These are phyloP conservation scores for Kodamaea sagamina DNA, from an alignment of 805 yeast species.

Conservation along the genomic window DNA sequence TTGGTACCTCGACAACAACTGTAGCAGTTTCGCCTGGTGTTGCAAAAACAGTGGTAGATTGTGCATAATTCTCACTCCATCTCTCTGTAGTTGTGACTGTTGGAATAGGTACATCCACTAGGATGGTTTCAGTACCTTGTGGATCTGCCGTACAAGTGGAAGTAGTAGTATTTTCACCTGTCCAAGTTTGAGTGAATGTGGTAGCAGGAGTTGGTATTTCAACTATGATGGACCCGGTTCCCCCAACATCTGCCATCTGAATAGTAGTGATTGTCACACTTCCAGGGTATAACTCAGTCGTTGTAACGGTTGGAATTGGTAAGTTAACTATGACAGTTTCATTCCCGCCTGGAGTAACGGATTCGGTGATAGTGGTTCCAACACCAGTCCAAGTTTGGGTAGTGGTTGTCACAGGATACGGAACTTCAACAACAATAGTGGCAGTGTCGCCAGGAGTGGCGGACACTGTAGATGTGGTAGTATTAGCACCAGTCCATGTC, in stretches of 20 bases:
- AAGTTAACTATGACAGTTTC: slow-evolving; percentile 17
- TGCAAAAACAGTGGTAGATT: not conserved
- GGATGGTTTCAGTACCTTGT: slow-evolving; percentile 13
- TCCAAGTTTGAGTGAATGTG: slow-evolving; percentile 14
- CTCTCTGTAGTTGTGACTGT: slow-evolving; percentile 9
- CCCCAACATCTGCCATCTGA: slow-evolving; percentile 12
- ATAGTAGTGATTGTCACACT: not conserved
- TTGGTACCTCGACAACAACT: slow-evolving; percentile 15
- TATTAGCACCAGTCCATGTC: slow-evolving; percentile 17
- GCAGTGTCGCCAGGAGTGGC: slow-evolving; percentile 12
- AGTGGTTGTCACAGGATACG: slow-evolving; percentile 17
- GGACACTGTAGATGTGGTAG: slow-evolving; percentile 14
- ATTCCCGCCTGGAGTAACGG: slow-evolving; percentile 13
- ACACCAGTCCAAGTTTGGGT: slow-evolving; percentile 8
- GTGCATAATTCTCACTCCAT: slow-evolving; percentile 8
- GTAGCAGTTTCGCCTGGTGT: slow-evolving; percentile 13
- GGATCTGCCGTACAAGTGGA: slow-evolving; percentile 14
- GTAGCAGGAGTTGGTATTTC: slow-evolving; percentile 14
- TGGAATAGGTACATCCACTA: slow-evolving; percentile 14
- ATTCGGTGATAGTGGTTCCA: slow-evolving; percentile 12
- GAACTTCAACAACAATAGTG: slow-evolving; percentile 18
- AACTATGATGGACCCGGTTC: slow-evolving; percentile 16
- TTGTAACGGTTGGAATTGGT: slow-evolving; percentile 19
- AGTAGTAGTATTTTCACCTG: slow-evolving; percentile 17
- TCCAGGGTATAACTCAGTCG: slow-evolving; percentile 20